Percentiles rank a stretch among this genome's conserved stretches.
phyloP scores from a whole-genome alignment of 192 early-diverging fungal species.

The Backusella parvicylindrica region DNA sequence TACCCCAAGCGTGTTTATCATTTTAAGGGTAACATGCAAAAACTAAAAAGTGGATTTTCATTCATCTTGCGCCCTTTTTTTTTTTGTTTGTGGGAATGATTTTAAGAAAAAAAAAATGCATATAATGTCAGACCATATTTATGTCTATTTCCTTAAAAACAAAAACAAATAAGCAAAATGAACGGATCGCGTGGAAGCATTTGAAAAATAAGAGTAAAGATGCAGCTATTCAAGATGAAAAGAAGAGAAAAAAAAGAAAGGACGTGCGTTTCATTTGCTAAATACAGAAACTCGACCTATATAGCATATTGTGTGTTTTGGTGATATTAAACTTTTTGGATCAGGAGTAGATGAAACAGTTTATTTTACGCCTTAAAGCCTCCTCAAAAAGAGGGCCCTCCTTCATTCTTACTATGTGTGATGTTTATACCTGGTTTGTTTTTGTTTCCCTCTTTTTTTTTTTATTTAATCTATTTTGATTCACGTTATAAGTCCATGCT shows the following conservation, averaged over 20 bases:
- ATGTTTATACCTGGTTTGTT: neutral
- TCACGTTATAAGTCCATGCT: neutral
- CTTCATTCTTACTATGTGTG: neutral
- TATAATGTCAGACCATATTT: neutral
- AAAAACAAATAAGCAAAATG: neutral
- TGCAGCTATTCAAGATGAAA: neutral
- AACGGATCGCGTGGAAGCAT: neutral
- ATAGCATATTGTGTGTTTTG: neutral
- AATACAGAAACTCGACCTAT: neutral
- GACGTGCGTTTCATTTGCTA: slow-evolving; percentile 6
- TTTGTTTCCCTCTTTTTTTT: slow-evolving; percentile 1
- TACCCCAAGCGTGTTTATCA: neutral
- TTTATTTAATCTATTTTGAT: slow-evolving; percentile 1
- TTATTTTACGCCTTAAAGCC: neutral
- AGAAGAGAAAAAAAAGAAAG: neutral
- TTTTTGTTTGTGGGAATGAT: neutral
- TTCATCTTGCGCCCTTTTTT: neutral
- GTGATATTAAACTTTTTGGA: neutral
- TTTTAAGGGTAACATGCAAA: neutral
- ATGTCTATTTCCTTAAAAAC: neutral
- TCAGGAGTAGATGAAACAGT: slow-evolving; percentile 4
- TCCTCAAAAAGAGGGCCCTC: neutral
- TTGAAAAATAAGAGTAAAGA: neutral
- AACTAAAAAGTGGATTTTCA: neutral
- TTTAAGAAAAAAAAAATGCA: neutral